Evolutionary conservation across 2,329 filamentous ascomycete species (phyloP).

Genomic region (Alternaria conjuncta): DNA sequence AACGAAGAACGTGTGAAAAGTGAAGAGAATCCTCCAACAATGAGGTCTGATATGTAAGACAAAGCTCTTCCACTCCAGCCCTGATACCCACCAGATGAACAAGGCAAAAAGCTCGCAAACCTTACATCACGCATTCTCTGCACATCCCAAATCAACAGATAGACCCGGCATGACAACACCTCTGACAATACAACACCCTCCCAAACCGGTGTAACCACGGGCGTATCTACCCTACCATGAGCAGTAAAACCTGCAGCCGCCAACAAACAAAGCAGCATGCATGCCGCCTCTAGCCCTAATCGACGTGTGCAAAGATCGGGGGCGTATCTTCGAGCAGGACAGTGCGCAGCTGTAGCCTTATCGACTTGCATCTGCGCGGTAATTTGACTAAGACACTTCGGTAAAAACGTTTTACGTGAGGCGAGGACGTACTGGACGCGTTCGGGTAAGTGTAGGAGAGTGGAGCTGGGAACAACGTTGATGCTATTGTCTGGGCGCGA

Average conservation of each 20-base stretch:
- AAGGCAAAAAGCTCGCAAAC: constrained; percentile 16
- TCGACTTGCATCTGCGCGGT: constrained; percentile 32
- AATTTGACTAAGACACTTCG: constrained; percentile 44
- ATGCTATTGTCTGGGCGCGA: constrained; percentile 3
- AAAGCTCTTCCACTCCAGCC: background rate
- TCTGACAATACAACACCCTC: constrained; percentile 25
- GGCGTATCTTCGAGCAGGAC: constrained; percentile 22
- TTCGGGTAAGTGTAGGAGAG: constrained; percentile 14
- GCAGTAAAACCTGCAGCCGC: constrained; percentile 21
- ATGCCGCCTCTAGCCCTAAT: constrained; percentile 24
- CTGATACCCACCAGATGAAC: constrained; percentile 1
- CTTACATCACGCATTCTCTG: constrained; percentile 10
- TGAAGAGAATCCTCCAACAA: background rate
- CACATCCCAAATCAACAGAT: constrained; percentile 19
- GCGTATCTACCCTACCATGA: constrained; percentile 8
- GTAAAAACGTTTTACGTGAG: constrained; percentile 38
- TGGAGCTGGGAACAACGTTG: constrained; percentile 15
- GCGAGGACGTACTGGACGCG: constrained; percentile 13
- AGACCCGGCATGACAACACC: constrained; percentile 30
- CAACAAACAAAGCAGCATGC: constrained; percentile 23
- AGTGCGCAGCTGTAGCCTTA: constrained; percentile 38
- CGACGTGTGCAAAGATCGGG: constrained; percentile 21
- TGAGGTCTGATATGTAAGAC: background rate
- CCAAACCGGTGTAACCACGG: constrained; percentile 29
- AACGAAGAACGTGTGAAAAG: background rate